phyloP scores from a whole-genome alignment of 345 rosid genomes.

The Aquilaria sinensis region DNA sequence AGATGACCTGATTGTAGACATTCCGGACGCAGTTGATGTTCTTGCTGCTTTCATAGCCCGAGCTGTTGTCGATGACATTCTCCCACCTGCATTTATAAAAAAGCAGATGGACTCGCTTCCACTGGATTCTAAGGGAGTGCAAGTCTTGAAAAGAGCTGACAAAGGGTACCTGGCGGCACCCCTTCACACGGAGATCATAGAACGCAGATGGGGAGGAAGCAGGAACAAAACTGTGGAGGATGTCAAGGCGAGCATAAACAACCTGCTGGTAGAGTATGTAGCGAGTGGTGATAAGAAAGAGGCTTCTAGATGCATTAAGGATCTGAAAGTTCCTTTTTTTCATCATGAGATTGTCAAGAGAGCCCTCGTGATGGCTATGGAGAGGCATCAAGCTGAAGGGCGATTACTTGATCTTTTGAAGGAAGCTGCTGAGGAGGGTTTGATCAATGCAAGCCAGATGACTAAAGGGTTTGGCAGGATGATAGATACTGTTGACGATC shows the following conservation, averaged over 20 bases:
- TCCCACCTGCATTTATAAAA: conserved; percentile 72
- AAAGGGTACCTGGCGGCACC: conserved; percentile 76
- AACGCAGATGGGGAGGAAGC: conserved; percentile 75
- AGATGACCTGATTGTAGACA: conserved; percentile 78
- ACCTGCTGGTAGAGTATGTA: conserved; percentile 56
- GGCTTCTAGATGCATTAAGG: conserved; percentile 76
- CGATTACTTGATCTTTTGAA: conserved; percentile 52
- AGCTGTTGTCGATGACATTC: conserved; percentile 82
- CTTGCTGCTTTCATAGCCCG: conserved; percentile 74
- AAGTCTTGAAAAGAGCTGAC: conserved; percentile 60
- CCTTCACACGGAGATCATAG: conserved; percentile 68
- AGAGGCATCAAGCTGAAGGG: conserved; percentile 48
- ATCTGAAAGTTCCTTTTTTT: conserved; percentile 73
- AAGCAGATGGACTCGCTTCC: conserved; percentile 45
- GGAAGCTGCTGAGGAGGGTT: conserved; percentile 57
- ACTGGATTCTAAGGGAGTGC: conserved; percentile 48
- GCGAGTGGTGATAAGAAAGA: conserved; percentile 71
- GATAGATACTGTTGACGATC: conserved; percentile 64
- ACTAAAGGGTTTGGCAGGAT: conserved; percentile 73
- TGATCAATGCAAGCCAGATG: conserved; percentile 72
- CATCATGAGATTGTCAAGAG: conserved; percentile 84
- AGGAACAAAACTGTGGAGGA: conserved; percentile 77
- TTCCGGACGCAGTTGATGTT: conserved; percentile 70
- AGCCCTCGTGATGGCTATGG: conserved; percentile 75
- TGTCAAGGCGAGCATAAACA: conserved; percentile 60